phyloP scores from a whole-genome alignment of 2,329 filamentous ascomycete genomes.

The Cryphonectria japonica region DNA sequence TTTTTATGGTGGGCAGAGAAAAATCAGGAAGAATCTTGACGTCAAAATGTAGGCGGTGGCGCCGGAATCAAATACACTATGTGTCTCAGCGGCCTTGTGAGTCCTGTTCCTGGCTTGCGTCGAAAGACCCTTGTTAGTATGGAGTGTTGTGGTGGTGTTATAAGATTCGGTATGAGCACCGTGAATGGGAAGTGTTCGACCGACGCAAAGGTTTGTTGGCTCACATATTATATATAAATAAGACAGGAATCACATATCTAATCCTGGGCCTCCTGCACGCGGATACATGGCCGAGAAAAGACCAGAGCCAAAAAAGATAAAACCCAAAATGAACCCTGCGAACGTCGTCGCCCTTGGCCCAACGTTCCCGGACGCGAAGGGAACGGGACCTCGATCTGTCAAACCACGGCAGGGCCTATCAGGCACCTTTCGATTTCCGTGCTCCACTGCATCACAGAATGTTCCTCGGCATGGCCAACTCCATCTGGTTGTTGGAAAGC shows the following conservation, averaged over 20 bases:
- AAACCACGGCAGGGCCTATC: neutral
- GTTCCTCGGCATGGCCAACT: neutral
- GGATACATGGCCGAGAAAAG: neutral
- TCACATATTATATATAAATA: neutral
- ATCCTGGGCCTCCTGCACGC: neutral
- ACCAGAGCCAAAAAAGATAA: too few relatives aligned
- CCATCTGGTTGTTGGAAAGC: neutral
- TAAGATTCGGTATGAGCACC: neutral
- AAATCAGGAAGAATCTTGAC: neutral
- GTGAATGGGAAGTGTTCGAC: neutral
- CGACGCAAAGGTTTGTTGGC: neutral
- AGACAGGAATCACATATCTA: neutral
- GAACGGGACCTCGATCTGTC: neutral
- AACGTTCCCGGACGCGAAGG: neutral
- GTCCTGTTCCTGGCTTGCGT: neutral
- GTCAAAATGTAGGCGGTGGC: neutral
- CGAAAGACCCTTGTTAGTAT: neutral
- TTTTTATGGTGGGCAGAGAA: too few relatives aligned
- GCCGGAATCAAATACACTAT: neutral
- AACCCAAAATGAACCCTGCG: neutral
- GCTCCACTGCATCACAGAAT: neutral
- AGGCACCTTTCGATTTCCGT: neutral
- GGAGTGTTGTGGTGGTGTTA: neutral
- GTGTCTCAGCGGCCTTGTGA: neutral
- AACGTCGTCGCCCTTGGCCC: neutral